Conservation (phyloP, 441 rosid genomes). For the Omphalea diandra region DNA sequence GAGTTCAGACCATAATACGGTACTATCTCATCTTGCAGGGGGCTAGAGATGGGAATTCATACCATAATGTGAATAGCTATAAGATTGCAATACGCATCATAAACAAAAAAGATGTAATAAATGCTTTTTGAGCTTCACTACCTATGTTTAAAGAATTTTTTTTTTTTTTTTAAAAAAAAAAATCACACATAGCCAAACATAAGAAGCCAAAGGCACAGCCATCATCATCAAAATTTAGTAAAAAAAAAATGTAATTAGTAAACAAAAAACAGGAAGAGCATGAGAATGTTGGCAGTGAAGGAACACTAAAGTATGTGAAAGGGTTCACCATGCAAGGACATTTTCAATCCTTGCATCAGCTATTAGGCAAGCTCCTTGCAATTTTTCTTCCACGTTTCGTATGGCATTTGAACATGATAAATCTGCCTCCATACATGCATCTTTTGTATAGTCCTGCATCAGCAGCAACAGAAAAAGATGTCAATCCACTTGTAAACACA, state of each 20-base stretch:
- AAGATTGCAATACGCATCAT: background rate
- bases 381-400: constrained; percentile 16
- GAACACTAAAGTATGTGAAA: background rate
- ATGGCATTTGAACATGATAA: constrained; percentile 12
- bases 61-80: background rate
- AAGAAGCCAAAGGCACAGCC: background rate
- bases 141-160: background rate
- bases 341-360: constrained; percentile 7
- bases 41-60: background rate
- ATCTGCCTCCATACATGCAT: constrained; percentile 16
- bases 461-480: background rate
- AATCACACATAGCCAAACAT: background rate
- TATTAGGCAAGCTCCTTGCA: constrained; percentile 16
- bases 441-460: constrained; percentile 11
- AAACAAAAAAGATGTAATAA: too few relatives aligned
- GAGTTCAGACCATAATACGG: background rate
- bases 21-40: background rate
- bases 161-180: too few relatives aligned
- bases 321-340: constrained; percentile 11
- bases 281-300: background rate
- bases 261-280: background rate
- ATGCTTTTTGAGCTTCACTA: background rate
- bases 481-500: background rate
- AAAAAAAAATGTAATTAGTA: background rate
- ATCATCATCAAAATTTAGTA: background rate